Percentiles rank a stretch among this genome's conserved stretches.
These are phyloP conservation scores for Cardiospermum halicacabum DNA, from an alignment of 345 rosid genomes.

Conservation along the genomic window DNA sequence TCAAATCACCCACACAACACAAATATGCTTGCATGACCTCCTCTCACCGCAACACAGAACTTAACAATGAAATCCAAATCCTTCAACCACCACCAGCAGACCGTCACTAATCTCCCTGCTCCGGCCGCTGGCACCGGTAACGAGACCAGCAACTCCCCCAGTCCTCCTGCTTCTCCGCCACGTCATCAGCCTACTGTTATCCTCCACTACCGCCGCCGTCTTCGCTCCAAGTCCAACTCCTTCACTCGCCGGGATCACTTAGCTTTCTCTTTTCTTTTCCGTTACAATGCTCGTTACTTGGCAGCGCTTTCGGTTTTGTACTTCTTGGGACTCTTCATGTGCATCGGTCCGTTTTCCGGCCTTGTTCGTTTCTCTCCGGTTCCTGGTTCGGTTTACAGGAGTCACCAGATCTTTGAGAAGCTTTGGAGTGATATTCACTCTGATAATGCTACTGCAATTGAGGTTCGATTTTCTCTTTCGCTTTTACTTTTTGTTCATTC, in stretches of 20 bases:
- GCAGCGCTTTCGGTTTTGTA: conserved; percentile 57
- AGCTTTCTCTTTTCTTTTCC: conserved; percentile 37
- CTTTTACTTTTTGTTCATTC: not conserved
- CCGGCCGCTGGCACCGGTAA: conserved; percentile 22
- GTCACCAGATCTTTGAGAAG: conserved; percentile 60
- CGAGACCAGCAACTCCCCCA: conserved; percentile 50
- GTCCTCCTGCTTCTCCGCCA: conserved; percentile 68
- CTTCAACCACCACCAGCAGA: conserved; percentile 15
- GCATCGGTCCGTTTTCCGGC: conserved; percentile 74
- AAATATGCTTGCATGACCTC: conserved; percentile 28
- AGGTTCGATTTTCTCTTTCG: conserved; percentile 36
- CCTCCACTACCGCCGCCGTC: conserved; percentile 52
- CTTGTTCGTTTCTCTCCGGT: conserved; percentile 37
- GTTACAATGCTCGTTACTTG: conserved; percentile 60
- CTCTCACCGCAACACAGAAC: too few relatives aligned
- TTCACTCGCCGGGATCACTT: conserved; percentile 36
- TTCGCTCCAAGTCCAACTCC: conserved; percentile 48
- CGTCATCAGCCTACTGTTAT: conserved; percentile 36
- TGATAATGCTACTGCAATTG: conserved; percentile 61
- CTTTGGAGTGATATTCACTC: conserved; percentile 65
- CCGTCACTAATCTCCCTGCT: conserved; percentile 13
- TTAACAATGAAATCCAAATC: conserved; percentile 40
- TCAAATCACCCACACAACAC: not conserved
- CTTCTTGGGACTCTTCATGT: conserved; percentile 68
- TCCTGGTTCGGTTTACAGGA: conserved; percentile 82